Base-by-base conservation (phyloP, 257 asterid species). In the Datura wrightii region DNA sequence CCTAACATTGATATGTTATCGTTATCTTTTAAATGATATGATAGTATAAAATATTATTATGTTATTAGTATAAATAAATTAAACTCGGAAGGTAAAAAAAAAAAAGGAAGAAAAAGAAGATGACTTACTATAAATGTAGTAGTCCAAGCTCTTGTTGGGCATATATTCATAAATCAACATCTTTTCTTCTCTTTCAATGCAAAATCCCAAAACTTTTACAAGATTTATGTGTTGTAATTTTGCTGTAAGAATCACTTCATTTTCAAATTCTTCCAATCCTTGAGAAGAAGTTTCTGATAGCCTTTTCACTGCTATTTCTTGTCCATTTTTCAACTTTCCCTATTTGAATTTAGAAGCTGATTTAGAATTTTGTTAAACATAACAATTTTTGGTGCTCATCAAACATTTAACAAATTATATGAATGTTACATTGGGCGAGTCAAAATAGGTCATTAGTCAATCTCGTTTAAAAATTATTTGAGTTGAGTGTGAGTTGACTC, bases 161-260 rank as follows among this genome's bases (percentile, higher is more conserved):
- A 65, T 65, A 65, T 65, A 65, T 65, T 65, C 72, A 34, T 65
- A 65, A 1, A 65, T 13, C 85, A 86, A 48, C 79, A 83, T 86
- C 63, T 83, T 86, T 56, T 86, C 88, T 69, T 58, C 7, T 58
- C 67, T 84, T 67, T 86, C 82, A 18, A 80, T 83, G 82, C 88
- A 86, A 69, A 79, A 86, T 18, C 86, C 88, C 36, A 86, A 44
- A 3, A 86, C 79, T 56, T 76, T 80, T 50, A 83, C 85, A 4
- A 86, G 86, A 70, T 84, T 67, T 24, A 80, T 80, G 76, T 79
- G 85, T 42, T 86, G 86, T 60, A 86, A 66, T 79, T 82, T 79
- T 24, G 86, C 82, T 2, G 81, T 86, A 48, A 59, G 81, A 34
- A 83, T 59, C 13, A 86, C 87, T 59, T 86, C 89, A 58, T 82